Conservation (phyloP, 2,329 filamentous ascomycete species). For the Cercospora sp. region DNA sequence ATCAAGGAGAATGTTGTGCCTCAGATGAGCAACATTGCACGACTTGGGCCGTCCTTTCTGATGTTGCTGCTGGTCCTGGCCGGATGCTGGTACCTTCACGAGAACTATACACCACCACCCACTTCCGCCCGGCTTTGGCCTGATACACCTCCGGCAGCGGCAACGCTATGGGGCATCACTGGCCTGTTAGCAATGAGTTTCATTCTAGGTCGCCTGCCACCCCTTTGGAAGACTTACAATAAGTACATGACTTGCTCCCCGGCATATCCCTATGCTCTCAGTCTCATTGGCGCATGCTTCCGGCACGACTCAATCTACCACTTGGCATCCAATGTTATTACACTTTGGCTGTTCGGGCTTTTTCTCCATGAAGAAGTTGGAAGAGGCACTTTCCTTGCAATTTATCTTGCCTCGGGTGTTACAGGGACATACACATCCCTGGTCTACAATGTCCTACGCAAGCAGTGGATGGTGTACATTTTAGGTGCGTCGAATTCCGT, state of each 20-base stretch:
- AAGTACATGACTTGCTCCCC: slow-evolving; percentile 66
- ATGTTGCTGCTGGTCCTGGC: slow-evolving; percentile 42
- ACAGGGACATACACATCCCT: slow-evolving; percentile 63
- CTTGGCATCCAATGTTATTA: slow-evolving; percentile 63
- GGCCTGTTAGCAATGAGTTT: slow-evolving; percentile 60
- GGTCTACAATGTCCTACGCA: slow-evolving; percentile 46
- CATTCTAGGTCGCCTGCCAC: slow-evolving; percentile 63
- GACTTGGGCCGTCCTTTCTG: slow-evolving; percentile 50
- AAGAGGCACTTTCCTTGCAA: slow-evolving; percentile 66
- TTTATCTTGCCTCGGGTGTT: slow-evolving; percentile 63
- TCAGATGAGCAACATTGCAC: slow-evolving; percentile 39
- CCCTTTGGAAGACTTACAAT: slow-evolving; percentile 67
- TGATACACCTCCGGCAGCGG: slow-evolving; percentile 61
- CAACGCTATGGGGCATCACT: slow-evolving; percentile 65
- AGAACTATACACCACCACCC: slow-evolving; percentile 54
- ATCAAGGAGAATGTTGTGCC: slow-evolving; percentile 39
- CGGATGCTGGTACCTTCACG: slow-evolving; percentile 48
- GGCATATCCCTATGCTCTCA: slow-evolving; percentile 63
- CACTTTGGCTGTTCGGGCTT: slow-evolving; percentile 66
- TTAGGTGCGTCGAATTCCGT: slow-evolving; percentile 69
- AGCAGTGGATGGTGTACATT: slow-evolving; percentile 52
- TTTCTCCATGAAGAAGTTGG: slow-evolving; percentile 70
- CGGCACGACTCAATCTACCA: slow-evolving; percentile 67
- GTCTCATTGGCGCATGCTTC: slow-evolving; percentile 65
- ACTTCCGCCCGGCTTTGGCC: slow-evolving; percentile 58